Base-by-base conservation (phyloP, 306 rosid genomes). In the Cajanus cajan region DNA sequence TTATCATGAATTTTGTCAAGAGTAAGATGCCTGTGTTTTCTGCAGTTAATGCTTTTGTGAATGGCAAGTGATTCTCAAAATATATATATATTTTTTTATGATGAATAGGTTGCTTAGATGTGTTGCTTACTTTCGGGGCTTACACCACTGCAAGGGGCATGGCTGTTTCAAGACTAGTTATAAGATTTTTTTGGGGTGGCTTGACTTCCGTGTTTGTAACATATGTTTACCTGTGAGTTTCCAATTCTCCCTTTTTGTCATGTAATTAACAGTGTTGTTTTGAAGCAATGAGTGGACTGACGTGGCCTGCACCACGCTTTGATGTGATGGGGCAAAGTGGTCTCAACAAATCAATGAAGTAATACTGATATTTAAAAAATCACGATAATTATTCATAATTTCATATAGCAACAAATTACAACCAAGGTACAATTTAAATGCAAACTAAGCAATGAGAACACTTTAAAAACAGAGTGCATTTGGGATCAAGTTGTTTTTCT, bases 91-190 rank as follows among this genome's bases (percentile, higher is more conserved):
- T 50, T 48, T 39, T 67, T 68, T 68, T 76, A 39, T 85, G 77
- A 61, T 83, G 50, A 31, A 71, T 83, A 95, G 98, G 88, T 78
- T 85, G 73, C 85, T 85, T 95, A 68, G 98, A 95, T 78, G 96
- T 95, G 74, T 73, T 92, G 81, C 98, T 95, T 82, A 95, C 91
- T 84, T 95, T 87, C 87, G 98, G 98, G 80, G 97, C 98, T 18
- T 92, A 95, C 89, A 81, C 82, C 24, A 85, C 94, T 51, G 98
- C 98, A 78, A 88, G 98, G 88, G 98, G 94, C 81, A 92, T 95
- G 98, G 98, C 98, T 75, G 87, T 95, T 83, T 95, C 98, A 76
- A 92, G 98, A 85, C 74, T 92, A 70, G 94, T 93, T 58, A 95
- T 95, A 85, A 89, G 91, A 85, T 95, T 95, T 71, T 90, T 95